A percentile compares a stretch with the other conserved stretches of the same genome.
Evolutionary conservation across 305 asterid genomes (phyloP).

Genomic region (Fraxinus ornus): DNA sequence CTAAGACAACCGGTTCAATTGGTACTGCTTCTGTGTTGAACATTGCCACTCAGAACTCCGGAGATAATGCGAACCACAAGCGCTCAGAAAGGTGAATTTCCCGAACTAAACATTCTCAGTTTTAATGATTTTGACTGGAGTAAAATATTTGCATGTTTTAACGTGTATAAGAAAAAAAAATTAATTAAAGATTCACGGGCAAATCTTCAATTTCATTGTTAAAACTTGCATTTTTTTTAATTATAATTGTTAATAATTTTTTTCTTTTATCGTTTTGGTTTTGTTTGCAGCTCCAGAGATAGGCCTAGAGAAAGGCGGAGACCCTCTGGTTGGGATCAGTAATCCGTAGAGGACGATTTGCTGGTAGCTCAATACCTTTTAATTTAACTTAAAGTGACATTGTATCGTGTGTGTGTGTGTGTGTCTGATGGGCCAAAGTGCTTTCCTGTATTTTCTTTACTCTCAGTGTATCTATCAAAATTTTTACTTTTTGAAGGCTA

Average conservation of each 20-base stretch:
- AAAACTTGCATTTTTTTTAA: neutral
- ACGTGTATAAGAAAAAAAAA: neutral
- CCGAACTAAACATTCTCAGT: neutral
- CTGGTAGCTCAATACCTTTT: neutral
- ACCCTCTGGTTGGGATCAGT: slow-evolving; percentile 96
- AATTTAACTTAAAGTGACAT: neutral
- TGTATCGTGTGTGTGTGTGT: slow-evolving; percentile 10
- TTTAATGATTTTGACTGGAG: neutral
- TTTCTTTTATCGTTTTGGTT: neutral
- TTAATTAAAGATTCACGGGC: neutral
- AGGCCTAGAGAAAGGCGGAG: slow-evolving; percentile 81
- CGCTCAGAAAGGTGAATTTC: slow-evolving; percentile 55
- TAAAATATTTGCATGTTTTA: neutral
- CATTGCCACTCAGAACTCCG: slow-evolving; percentile 30
- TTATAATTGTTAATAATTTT: neutral
- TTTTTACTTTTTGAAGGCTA: neutral
- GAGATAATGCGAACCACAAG: slow-evolving; percentile 39
- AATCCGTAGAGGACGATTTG: slow-evolving; percentile 11
- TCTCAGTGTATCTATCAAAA: slow-evolving; percentile 8
- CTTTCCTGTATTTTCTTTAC: slow-evolving; percentile 10
- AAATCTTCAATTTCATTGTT: neutral
- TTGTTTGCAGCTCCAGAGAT: slow-evolving; percentile 48
- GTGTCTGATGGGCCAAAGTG: slow-evolving; percentile 24
- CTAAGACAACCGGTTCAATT: slow-evolving; percentile 39
- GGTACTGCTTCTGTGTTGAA: slow-evolving; percentile 38